These are phyloP conservation scores for Candolleomyces eurysporus DNA, from an alignment of 768 basidiomycete genomes.

Conservation along the genomic window DNA sequence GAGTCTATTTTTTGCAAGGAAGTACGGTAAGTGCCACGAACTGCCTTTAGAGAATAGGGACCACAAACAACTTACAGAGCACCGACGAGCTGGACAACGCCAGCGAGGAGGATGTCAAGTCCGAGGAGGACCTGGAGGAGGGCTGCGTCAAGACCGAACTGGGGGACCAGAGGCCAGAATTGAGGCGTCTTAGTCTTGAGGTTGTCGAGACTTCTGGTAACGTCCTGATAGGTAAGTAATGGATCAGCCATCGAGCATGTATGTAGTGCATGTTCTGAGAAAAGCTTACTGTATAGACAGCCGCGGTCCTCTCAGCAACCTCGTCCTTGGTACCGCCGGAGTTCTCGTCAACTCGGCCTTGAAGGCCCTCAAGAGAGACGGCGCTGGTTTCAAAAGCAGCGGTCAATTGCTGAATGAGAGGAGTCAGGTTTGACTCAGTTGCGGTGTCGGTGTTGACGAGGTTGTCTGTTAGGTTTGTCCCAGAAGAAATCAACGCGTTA, in stretches of 20 bases:
- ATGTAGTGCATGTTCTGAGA: background rate
- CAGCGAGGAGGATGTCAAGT: constrained; percentile 8
- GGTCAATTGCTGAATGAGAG: constrained; percentile 5
- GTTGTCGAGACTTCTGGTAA: constrained; percentile 7
- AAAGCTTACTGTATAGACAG: constrained; percentile 4
- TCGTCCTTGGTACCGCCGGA: constrained; percentile 11
- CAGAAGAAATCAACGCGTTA: background rate
- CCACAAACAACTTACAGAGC: constrained; percentile 2
- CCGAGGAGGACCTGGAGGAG: constrained; percentile 12
- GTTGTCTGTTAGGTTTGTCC: background rate
- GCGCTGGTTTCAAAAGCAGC: background rate
- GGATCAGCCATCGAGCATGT: too few relatives aligned
- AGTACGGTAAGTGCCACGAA: background rate
- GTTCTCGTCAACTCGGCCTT: constrained; percentile 1
- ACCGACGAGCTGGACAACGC: constrained; percentile 8
- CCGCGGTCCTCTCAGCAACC: constrained; percentile 12
- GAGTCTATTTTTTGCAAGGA: background rate
- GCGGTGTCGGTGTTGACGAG: background rate
- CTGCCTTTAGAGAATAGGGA: background rate
- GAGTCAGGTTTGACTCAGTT: constrained; percentile 1
- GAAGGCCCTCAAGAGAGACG: background rate
- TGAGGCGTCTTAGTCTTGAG: constrained; percentile 9
- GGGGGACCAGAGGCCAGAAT: background rate
- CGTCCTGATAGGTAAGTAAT: background rate
- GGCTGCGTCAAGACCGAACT: constrained; percentile 6